Evolutionary conservation across 176 grass and related monocot species (phyloP).

Genomic region (Neostapfia colusana): DNA sequence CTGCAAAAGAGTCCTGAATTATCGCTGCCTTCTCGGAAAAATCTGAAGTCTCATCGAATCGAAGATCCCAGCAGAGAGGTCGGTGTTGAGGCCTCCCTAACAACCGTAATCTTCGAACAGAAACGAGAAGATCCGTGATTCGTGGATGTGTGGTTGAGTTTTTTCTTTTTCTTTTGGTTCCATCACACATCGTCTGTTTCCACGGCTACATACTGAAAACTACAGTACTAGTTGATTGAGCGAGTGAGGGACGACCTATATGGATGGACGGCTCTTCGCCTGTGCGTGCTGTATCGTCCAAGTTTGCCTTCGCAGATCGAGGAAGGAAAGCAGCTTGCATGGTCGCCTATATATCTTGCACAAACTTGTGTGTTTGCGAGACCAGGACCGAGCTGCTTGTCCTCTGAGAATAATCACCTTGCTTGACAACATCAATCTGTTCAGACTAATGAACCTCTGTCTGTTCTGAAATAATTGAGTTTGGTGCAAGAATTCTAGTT

Average conservation of each 20-base stretch:
- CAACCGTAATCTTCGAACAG: slow-evolving; percentile 43
- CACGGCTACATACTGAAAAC: slow-evolving; percentile 14
- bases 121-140: slow-evolving; percentile 18
- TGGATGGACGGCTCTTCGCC: slow-evolving; percentile 46
- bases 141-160: slow-evolving; percentile 46
- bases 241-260: slow-evolving; percentile 60
- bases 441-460: too few relatives aligned
- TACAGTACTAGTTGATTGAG: too few relatives aligned
- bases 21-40: too few relatives aligned
- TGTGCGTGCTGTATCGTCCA: slow-evolving; percentile 46
- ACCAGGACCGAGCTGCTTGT: too few relatives aligned
- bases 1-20: neutral
- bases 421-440: too few relatives aligned
- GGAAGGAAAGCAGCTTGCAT: neutral
- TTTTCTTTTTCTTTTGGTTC: too few relatives aligned
- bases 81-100: slow-evolving; percentile 40
- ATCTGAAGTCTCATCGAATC: fast-evolving
- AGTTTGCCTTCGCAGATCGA: slow-evolving; percentile 69
- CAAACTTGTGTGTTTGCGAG: neutral
- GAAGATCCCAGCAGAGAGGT: slow-evolving; percentile 61
- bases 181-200: slow-evolving; percentile 49
- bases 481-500: too few relatives aligned
- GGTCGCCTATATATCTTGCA: neutral
- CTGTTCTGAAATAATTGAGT: too few relatives aligned
- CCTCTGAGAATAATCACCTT: too few relatives aligned